Percentiles rank a stretch among this genome's conserved stretches.
These are phyloP conservation scores for Exidia glandulosa DNA, from an alignment of 768 basidiomycete species.

Conservation along the genomic window DNA sequence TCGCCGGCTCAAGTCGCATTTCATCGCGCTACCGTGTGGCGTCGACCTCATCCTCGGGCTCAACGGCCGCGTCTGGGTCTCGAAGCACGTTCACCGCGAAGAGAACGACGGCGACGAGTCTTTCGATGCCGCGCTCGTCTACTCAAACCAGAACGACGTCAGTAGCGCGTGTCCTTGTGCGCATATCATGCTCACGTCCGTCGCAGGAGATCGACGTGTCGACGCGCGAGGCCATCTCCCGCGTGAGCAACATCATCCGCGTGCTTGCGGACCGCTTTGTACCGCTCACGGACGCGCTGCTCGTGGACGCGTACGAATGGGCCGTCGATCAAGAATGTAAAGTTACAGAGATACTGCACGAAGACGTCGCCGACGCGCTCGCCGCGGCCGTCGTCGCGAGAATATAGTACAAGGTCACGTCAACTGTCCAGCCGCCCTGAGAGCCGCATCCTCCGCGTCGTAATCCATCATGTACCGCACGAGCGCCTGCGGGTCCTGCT, in stretches of 20 bases:
- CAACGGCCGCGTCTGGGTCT: slow-evolving; percentile 97
- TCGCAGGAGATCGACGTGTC: slow-evolving; percentile 68
- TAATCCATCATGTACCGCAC: too few relatives aligned
- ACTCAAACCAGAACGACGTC: slow-evolving; percentile 91
- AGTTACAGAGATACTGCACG: slow-evolving; percentile 51
- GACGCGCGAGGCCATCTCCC: slow-evolving; percentile 76
- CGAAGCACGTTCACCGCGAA: slow-evolving; percentile 68
- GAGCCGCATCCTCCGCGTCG: background rate
- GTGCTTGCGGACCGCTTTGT: slow-evolving; percentile 69
- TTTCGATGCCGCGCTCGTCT: slow-evolving; percentile 91
- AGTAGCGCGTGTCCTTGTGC: slow-evolving; percentile 22
- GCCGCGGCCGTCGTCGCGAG: slow-evolving; percentile 41
- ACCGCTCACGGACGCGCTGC: slow-evolving; percentile 74
- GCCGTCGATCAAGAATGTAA: slow-evolving; percentile 58
- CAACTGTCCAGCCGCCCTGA: too few relatives aligned
- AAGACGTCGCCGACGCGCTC: slow-evolving; percentile 59
- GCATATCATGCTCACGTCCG: slow-evolving; percentile 4
- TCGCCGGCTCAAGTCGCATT: slow-evolving; percentile 89
- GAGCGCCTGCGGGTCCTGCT: too few relatives aligned
- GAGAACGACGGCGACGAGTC: slow-evolving; percentile 83
- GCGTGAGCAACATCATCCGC: slow-evolving; percentile 74
- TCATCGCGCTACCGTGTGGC: slow-evolving; percentile 83
- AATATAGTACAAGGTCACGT: slow-evolving; percentile 1
- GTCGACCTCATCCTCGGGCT: slow-evolving; percentile 92
- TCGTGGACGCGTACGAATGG: slow-evolving; percentile 85